Evolutionary conservation across 257 asterid species (phyloP).

Genomic region (Cruciata laevipes): DNA sequence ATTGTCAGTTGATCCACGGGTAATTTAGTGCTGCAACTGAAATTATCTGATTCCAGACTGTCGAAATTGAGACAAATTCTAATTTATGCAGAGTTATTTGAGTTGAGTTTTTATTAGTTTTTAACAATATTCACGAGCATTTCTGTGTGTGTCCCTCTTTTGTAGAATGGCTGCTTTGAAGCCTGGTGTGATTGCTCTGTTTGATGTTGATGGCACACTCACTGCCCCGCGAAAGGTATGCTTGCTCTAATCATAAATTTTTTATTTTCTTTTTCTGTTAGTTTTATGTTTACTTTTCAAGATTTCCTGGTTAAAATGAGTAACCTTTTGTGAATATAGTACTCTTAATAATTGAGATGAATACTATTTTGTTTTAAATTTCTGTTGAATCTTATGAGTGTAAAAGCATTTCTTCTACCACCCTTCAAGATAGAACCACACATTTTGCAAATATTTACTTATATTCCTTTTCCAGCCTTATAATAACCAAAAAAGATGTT

Average conservation of each 20-base stretch:
- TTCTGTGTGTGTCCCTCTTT: background rate
- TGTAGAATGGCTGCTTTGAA: constrained; percentile 46
- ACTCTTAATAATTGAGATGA: background rate
- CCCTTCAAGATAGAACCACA: background rate
- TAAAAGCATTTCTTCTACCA: background rate
- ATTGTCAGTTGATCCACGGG: background rate
- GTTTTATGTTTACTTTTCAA: background rate
- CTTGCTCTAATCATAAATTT: background rate
- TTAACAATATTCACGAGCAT: background rate
- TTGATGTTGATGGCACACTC: constrained; percentile 95
- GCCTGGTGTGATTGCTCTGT: constrained; percentile 79
- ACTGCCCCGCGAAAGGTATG: constrained; percentile 86
- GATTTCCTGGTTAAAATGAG: background rate
- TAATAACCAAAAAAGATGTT: too few species aligned
- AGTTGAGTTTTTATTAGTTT: background rate
- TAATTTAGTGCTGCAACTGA: background rate
- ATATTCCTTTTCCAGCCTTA: too few species aligned
- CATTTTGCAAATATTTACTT: background rate
- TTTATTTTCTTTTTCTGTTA: background rate
- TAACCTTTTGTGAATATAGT: background rate
- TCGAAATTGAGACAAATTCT: background rate
- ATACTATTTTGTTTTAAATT: too few species aligned
- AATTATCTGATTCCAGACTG: background rate
- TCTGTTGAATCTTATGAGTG: background rate
- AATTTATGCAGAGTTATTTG: background rate